Evolutionary conservation across 257 asterid genomes (phyloP).

Genomic region (Jacaranda mimosifolia): DNA sequence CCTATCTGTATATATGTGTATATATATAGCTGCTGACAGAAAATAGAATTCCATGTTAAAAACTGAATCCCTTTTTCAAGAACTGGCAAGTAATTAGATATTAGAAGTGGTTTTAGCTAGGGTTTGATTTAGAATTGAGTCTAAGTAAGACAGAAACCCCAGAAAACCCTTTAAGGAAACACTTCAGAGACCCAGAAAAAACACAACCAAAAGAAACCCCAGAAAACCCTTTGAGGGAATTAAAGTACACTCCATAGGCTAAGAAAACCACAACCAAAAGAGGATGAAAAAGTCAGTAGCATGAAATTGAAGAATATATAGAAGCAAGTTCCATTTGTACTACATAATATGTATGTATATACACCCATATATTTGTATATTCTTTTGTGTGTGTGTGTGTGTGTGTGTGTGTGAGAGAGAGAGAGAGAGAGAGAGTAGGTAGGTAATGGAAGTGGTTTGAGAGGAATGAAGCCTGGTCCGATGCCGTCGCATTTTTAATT

Average conservation of each 20-base stretch:
- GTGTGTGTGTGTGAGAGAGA: too few relatives aligned
- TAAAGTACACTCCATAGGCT: too few relatives aligned
- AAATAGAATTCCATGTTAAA: conserved; percentile 33
- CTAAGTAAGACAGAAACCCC: not conserved
- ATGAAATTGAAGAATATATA: not conserved
- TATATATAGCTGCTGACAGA: not conserved
- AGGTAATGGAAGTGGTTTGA: conserved; percentile 31
- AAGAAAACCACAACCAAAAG: not conserved
- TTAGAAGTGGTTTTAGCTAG: too few relatives aligned
- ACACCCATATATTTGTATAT: too few relatives aligned
- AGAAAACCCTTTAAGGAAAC: conserved; percentile 10
- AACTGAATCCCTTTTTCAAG: not conserved
- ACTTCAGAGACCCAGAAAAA: too few relatives aligned
- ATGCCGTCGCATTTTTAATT: conserved; percentile 45
- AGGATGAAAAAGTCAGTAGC: not conserved
- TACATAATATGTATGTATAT: too few relatives aligned
- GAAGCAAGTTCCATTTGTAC: too few relatives aligned
- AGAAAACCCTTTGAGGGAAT: conserved; percentile 1
- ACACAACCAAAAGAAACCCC: not conserved
- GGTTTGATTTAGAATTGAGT: not conserved
- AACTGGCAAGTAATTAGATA: too few relatives aligned
- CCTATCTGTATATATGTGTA: not conserved
- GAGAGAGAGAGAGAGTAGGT: too few relatives aligned
- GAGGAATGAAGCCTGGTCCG: conserved; percentile 62
- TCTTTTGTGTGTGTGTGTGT: too few relatives aligned